phyloP scores from a whole-genome alignment of 1,139 yeast genomes.

The Pichia sp. region DNA sequence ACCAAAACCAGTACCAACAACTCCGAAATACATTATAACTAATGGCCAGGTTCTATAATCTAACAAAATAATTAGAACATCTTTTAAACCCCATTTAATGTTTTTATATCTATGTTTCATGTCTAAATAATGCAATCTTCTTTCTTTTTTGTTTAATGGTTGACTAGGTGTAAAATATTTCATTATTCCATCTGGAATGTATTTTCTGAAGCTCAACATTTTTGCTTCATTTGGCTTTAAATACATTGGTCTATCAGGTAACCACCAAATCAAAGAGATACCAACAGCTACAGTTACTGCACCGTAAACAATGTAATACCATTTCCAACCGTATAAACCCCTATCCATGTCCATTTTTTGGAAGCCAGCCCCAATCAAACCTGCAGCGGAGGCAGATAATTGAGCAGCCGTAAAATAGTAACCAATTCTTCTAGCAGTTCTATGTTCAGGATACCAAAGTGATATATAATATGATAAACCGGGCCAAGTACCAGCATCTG shows the following conservation, averaged over 20 bases:
- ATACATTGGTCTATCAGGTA: conserved; percentile 61
- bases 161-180: conserved; percentile 32
- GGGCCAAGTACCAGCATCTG: conserved; percentile 93
- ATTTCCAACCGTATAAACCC: conserved; percentile 79
- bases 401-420: conserved; percentile 91
- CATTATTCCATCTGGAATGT: conserved; percentile 20
- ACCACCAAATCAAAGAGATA: conserved; percentile 67
- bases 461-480: conserved; percentile 82
- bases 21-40: conserved; percentile 84
- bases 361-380: conserved; percentile 80
- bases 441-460: conserved; percentile 78
- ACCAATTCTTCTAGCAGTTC: conserved; percentile 75
- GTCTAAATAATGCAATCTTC: conserved; percentile 55
- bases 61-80: conserved; percentile 47
- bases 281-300: conserved; percentile 64
- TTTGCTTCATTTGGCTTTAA: conserved; percentile 13
- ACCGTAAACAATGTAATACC: conserved; percentile 80
- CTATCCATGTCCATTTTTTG: conserved; percentile 69
- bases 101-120: conserved; percentile 43
- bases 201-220: conserved; percentile 16
- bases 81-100: conserved; percentile 55
- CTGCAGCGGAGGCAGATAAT: conserved; percentile 78
- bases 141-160: conserved; percentile 51
- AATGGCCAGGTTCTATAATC: conserved; percentile 77
- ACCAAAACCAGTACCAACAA: conserved; percentile 84